A percentile compares a stretch with the other conserved stretches of the same genome.
These are phyloP conservation scores for Sporothrix variecibatus DNA, from an alignment of 2,329 filamentous ascomycete genomes.

Conservation along the genomic window DNA sequence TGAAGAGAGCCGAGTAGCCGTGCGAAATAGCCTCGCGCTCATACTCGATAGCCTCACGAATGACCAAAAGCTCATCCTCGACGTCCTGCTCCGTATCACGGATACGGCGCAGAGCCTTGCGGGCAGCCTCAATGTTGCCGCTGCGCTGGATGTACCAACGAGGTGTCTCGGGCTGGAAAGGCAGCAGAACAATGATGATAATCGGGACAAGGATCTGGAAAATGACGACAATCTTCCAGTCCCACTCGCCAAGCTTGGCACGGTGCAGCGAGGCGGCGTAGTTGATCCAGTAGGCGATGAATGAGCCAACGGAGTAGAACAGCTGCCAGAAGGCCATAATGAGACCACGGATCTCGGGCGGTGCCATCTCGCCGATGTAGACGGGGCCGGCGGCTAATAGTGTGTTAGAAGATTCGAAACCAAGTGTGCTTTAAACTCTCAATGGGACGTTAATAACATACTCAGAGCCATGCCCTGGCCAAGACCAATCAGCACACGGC, in stretches of 20 bases:
- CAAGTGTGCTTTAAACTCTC: background rate
- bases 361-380: constrained; percentile 70
- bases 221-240: constrained; percentile 72
- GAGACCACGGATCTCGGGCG: constrained; percentile 63
- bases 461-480: constrained; percentile 64
- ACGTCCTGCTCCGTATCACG: constrained; percentile 66
- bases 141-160: constrained; percentile 67
- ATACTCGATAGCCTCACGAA: constrained; percentile 69
- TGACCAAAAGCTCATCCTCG: constrained; percentile 64
- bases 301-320: constrained; percentile 66
- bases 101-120: constrained; percentile 58
- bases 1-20: constrained; percentile 67
- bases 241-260: constrained; percentile 64
- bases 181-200: constrained; percentile 62
- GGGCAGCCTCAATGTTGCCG: constrained; percentile 61
- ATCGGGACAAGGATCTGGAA: constrained; percentile 70
- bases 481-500: constrained; percentile 68
- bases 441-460: constrained; percentile 11
- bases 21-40: constrained; percentile 68
- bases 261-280: constrained; percentile 61
- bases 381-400: constrained; percentile 62
- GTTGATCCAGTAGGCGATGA: constrained; percentile 67
- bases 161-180: constrained; percentile 68
- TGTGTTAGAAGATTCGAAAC: background rate
- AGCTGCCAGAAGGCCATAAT: constrained; percentile 73